A percentile compares a stretch with the other conserved stretches of the same genome.
Conservation (phyloP, 164 flowering plant species). For the Echeveria elegans region DNA sequence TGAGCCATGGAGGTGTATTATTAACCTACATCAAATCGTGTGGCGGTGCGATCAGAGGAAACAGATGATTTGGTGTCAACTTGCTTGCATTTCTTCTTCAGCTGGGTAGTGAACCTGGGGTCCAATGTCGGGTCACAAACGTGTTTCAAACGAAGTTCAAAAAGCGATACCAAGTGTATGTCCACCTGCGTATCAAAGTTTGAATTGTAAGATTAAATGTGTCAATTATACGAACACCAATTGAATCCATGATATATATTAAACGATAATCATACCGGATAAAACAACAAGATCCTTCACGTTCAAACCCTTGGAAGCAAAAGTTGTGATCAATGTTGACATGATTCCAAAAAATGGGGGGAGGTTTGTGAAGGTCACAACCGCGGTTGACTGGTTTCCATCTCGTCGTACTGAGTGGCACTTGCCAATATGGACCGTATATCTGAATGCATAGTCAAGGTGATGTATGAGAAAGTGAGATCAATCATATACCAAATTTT, state of each 20-base stretch:
- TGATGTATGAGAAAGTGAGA: not conserved
- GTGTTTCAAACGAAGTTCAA: not conserved
- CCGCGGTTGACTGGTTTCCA: not conserved
- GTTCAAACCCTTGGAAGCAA: not conserved
- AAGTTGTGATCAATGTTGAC: not conserved
- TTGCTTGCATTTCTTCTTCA: not conserved
- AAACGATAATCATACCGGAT: not conserved
- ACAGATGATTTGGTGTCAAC: not conserved
- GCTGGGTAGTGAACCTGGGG: not conserved
- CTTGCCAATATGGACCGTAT: not conserved
- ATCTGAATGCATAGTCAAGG: not conserved
- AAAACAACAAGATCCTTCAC: not conserved
- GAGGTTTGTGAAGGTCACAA: not conserved
- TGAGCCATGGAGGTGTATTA: not conserved
- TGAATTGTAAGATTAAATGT: too few species aligned
- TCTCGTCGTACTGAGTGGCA: not conserved
- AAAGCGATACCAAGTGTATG: not conserved
- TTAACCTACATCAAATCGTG: not conserved
- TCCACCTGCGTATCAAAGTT: not conserved
- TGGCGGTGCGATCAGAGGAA: not conserved
- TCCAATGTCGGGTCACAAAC: not conserved
- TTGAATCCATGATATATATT: too few species aligned
- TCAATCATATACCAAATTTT: not conserved
- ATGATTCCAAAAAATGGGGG: not conserved
- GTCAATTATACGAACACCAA: not conserved